These are phyloP conservation scores for Giardia duodenalis DNA, from an alignment of 208 protist species.

Conservation along the genomic window DNA sequence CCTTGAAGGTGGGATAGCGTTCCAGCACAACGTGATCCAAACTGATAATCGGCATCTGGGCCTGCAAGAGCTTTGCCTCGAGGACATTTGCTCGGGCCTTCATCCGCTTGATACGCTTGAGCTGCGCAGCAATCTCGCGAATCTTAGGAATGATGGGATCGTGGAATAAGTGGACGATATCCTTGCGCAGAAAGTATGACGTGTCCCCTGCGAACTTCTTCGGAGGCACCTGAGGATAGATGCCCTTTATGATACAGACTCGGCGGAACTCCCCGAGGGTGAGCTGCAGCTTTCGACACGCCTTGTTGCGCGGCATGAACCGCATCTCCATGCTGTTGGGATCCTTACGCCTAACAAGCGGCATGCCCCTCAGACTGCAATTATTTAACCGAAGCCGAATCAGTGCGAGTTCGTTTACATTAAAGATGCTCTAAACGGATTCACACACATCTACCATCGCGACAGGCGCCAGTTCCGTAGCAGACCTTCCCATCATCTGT, in stretches of 20 bases:
- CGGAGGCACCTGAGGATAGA: slow-evolving; percentile 82
- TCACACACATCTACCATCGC: not conserved
- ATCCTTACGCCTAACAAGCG: not conserved
- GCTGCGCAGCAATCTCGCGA: not conserved
- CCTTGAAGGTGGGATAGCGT: slow-evolving; percentile 85
- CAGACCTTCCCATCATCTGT: not conserved
- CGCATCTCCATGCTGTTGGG: not conserved
- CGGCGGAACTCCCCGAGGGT: slow-evolving; percentile 44
- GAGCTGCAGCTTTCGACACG: not conserved
- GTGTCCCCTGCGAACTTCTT: slow-evolving; percentile 75
- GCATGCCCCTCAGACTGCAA: too few relatives aligned
- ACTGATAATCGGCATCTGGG: not conserved
- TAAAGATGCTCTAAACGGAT: too few relatives aligned
- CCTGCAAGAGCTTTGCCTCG: not conserved
- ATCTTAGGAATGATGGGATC: slow-evolving; percentile 24
- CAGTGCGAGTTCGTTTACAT: too few relatives aligned
- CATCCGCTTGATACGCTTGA: not conserved
- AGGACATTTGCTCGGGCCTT: not conserved
- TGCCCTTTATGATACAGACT: slow-evolving; percentile 92
- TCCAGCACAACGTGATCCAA: not conserved
- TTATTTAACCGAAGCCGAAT: too few relatives aligned
- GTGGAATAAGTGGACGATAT: slow-evolving; percentile 82
- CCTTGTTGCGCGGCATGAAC: slow-evolving; percentile 30
- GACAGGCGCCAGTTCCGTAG: not conserved
- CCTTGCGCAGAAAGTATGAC: slow-evolving; percentile 88